These are phyloP conservation scores for Ceratocystis ficicola DNA, from an alignment of 2,329 filamentous ascomycete species.

Conservation along the genomic window DNA sequence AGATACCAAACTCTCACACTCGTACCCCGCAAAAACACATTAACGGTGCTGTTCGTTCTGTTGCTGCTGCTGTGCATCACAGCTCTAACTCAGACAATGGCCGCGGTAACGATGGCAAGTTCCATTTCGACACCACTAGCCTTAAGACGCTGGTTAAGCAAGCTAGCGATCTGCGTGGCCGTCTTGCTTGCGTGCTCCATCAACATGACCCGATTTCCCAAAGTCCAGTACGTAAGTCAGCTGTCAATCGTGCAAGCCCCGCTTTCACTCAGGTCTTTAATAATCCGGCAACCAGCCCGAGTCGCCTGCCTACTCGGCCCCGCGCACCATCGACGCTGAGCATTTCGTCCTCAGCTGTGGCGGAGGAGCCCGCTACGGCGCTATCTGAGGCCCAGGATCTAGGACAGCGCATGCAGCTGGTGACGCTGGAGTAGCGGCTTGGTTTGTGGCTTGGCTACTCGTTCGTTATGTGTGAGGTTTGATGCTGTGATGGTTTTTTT, in stretches of 20 bases:
- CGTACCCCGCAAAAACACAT: slow-evolving; percentile 30
- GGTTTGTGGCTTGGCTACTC: not conserved
- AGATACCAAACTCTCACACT: slow-evolving; percentile 14
- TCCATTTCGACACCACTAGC: slow-evolving; percentile 58
- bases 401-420: slow-evolving; percentile 45
- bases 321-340: slow-evolving; percentile 9
- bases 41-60: slow-evolving; percentile 44
- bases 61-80: slow-evolving; percentile 53
- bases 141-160: slow-evolving; percentile 54
- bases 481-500: not conserved
- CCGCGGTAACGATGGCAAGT: slow-evolving; percentile 34
- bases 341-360: not conserved
- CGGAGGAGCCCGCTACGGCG: slow-evolving; percentile 5
- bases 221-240: slow-evolving; percentile 36
- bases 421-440: slow-evolving; percentile 44
- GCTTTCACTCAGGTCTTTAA: slow-evolving; percentile 56
- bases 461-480: not conserved
- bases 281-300: slow-evolving; percentile 36
- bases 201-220: slow-evolving; percentile 44
- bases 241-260: slow-evolving; percentile 35
- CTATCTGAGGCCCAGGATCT: not conserved
- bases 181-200: slow-evolving; percentile 48
- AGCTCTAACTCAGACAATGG: slow-evolving; percentile 33
- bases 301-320: not conserved
- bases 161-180: slow-evolving; percentile 47